Evolutionary conservation across 768 basidiomycete species (phyloP), one percentile per base, ranked within the genome.

Genomic region (Amanita subjunquillea): DNA sequence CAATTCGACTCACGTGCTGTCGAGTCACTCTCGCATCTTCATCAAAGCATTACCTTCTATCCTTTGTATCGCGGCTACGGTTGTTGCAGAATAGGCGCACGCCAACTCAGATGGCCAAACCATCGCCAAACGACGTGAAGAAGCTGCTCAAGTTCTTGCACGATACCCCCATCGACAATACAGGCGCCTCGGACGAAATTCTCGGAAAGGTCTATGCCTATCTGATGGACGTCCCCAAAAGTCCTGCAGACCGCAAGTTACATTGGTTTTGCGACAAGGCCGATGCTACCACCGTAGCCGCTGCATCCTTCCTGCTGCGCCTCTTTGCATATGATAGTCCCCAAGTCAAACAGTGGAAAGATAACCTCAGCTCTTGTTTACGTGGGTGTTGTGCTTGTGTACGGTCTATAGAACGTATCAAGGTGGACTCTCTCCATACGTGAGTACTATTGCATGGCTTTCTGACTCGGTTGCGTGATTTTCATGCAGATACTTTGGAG

Each of bases 251-350:
- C 41, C 72, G 74, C 46, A 65, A 68, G 30, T 56, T 76, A 50
- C 92, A 96, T 60, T 94, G 91, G 90, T 94, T 87, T 63, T 96
- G 93, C 65, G 64, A 69, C 27, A 73, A 75, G 36, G 84, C 83
- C 3, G 68, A 77, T 30, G 62, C 72, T 7, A 68, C 78, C 32
- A 82, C 78, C 0, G 65, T 75, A 7, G 83, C 80, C 54, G 79
- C 84, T 2, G 90, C 93, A 0, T 82, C 81, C 0, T 96, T 93
- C 67, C 75, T 90, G 46, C 70, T 95, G 36, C 79, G 91, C 48
- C 66, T 96, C 37, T 84, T 87, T 62, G 91, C 91, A 8, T 96
- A 91, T 59, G 69, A 76, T 49, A 76, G 78, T 47, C 65, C 70
- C 0, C 69, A 71, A 29, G 83, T 88, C 3, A 72, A 75, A 2